Base-by-base conservation (phyloP, 106 monocot species). In the Cymbidium sinense region DNA sequence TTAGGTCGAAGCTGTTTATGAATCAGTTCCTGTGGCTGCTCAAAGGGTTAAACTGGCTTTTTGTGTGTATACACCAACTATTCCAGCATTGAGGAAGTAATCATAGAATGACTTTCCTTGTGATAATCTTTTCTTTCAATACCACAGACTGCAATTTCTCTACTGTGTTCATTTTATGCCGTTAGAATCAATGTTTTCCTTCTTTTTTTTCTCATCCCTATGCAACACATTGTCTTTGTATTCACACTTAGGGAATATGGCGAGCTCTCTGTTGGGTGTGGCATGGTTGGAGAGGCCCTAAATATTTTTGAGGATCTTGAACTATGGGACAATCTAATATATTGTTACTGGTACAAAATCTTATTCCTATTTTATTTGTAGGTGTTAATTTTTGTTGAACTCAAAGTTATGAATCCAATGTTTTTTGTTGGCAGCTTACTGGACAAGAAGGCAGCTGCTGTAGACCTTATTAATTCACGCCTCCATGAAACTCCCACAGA, bases 221-320 rank as follows among this genome's bases (percentile, higher is more conserved):
- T 64, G 27, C 27, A 28, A 39, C 37, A 39, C 3, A 28, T 28
- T 28, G 18, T 52, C 34, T 34, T 31, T 70, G 31, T 33, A 0
- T 34, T 70, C 15, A 70, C 61, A 33, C 77, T 86, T 86, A 99
- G 98, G 85, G 90, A 99, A 81, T 95, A 93, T 78, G 89, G 89
- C 23, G 89, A 87, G 35, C 86, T 95, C 30, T 80, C 85, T 75
- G 84, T 95, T 31, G 85, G 94, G 51, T 89, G 86, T 88, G 95
- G 95, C 43, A 51, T 99, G 81, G 78, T 88, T 80, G 88, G 90
- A 18, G 99, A 99, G 83, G 99, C 99, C 43, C 80, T 99, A 2
- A 85, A 82, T 74, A 89, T 87, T 79, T 95, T 95, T 85, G 92
- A 94, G 83, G 99, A 99, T 75, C 99, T 99, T 80, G 92, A 99